These are phyloP conservation scores for Moricandia moricandioides DNA, from an alignment of 345 rosid genomes.

Conservation along the genomic window DNA sequence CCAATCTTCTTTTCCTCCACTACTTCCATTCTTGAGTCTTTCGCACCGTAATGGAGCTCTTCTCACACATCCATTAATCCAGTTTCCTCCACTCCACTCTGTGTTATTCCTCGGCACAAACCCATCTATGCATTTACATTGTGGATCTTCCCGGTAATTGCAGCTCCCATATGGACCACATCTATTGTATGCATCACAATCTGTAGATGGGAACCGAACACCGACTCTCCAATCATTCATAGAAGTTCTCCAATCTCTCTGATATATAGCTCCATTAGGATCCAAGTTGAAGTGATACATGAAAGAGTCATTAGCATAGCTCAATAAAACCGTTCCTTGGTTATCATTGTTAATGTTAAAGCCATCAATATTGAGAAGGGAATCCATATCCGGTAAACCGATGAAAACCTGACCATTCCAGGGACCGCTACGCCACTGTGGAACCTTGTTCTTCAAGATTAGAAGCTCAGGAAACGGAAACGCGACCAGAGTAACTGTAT, in stretches of 20 bases:
- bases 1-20: conserved; percentile 36
- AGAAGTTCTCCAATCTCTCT: conserved; percentile 16
- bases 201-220: not conserved
- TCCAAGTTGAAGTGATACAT: conserved; percentile 20
- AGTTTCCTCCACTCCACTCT: conserved; percentile 47
- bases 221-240: not conserved
- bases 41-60: conserved; percentile 38
- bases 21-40: conserved; percentile 18
- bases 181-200: not conserved
- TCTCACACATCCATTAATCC: conserved; percentile 54
- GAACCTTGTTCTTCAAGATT: conserved; percentile 42
- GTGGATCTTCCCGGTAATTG: not conserved
- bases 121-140: conserved; percentile 45
- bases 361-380: conserved; percentile 38
- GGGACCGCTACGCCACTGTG: conserved; percentile 56
- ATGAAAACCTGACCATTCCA: conserved; percentile 54
- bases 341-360: conserved; percentile 20
- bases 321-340: conserved; percentile 24
- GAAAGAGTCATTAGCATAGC: conserved; percentile 9
- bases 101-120: conserved; percentile 43
- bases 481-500: conserved; percentile 35
- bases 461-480: conserved; percentile 36
- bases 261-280: conserved; percentile 34
- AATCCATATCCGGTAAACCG: conserved; percentile 36
- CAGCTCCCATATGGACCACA: not conserved